Evolutionary conservation across 352 stramenopile species (phyloP), one percentile per base, ranked within the genome.

Genomic region (Peronospora destructor): DNA sequence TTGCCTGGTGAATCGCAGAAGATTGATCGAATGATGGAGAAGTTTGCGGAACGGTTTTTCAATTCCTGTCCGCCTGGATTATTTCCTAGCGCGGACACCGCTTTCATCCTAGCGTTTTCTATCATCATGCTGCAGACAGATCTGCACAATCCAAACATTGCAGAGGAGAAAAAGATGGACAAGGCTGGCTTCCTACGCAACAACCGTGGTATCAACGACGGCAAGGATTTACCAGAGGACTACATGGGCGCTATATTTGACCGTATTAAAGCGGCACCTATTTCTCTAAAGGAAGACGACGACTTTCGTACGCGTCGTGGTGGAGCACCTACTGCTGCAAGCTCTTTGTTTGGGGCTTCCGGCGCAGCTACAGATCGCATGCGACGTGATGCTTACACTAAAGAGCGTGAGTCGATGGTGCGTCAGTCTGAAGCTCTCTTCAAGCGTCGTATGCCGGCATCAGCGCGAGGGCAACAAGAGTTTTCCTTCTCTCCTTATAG

Each of bases 11-110:
- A 99, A 70, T 97, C 96, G 0, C 97, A 99, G 65, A 99, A 99
- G 71, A 99, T 99, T 69, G 97, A 99, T 74, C 94, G 97, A 26
- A 99, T 99, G 59, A 99, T 99, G 95, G 96, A 99, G 61, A 98
- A 98, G 57, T 99, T 99, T 70, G 96, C 97, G 1, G 95, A 98
- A 64, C 78, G 76, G 0, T 92, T 73, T 42, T 84, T 82, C 29
- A 78, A 96, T 66, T 36, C 64, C 52, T 70, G 83, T 83, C 50
- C 73, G 3, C 64, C 73, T 4, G 77, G 71, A 5, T 63, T 98
- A 1, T 98, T 99, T 61, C 78, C 89, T 11, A 97, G 84, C 26
- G 92, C 94, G 11, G 97, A 99, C 62, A 97, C 94, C 4, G 96
- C 96, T 2, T 99, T 99, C 59, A 98, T 99, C 59, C 64, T 99